A percentile compares a stretch with the other conserved stretches of the same genome.
Conservation (phyloP, 129 eudicot genomes). For the Pseudognaphalium luteoalbum region DNA sequence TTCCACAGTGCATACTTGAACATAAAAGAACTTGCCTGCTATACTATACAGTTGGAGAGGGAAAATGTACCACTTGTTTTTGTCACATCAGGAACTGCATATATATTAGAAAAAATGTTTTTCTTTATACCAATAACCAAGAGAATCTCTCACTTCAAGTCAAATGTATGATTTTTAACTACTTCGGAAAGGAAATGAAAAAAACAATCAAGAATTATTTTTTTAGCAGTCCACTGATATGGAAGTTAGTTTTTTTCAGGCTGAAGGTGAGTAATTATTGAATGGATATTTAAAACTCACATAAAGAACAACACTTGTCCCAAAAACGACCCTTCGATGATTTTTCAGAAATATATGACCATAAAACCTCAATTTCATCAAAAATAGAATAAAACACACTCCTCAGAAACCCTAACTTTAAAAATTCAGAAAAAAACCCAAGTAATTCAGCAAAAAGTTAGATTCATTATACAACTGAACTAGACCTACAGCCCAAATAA, state of each 20-base stretch:
- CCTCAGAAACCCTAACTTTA: conserved; percentile 25
- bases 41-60: background rate
- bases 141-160: conserved; percentile 12
- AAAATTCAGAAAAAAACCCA: background rate
- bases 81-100: conserved; percentile 7
- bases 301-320: background rate
- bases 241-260: background rate
- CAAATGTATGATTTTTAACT: background rate
- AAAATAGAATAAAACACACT: conserved; percentile 8
- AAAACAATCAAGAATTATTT: background rate
- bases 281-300: background rate
- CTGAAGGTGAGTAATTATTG: background rate
- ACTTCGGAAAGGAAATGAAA: background rate
- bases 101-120: background rate
- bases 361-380: conserved; percentile 14
- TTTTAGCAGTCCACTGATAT: background rate
- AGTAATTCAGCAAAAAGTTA: conserved; percentile 18
- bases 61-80: background rate
- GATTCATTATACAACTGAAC: conserved; percentile 4
- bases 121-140: background rate
- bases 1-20: background rate
- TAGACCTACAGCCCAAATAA: conserved; percentile 11
- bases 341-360: background rate
- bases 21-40: background rate
- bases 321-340: background rate